Evolutionary conservation across 495 filamentous ascomycete species (phyloP), one percentile per base, ranked within the genome.

Genomic region (Penicillium taxi): DNA sequence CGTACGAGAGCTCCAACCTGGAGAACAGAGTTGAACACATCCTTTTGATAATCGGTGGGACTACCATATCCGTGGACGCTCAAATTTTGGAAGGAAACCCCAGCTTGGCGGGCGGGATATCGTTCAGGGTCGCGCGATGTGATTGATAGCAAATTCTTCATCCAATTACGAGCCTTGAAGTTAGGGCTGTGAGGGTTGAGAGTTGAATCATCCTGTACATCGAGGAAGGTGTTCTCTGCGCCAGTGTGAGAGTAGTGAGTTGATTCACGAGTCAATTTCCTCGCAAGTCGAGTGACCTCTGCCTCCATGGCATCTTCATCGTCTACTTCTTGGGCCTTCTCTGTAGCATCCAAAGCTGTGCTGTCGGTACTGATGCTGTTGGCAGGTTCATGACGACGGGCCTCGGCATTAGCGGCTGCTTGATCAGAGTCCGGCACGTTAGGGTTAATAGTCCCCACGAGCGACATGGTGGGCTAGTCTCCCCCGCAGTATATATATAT

Each of bases 1-100:
- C 66, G 67, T 18, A 68, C 52, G 6, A 76, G 34, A 5, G 68
- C 67, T 14, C 64, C 65, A 9, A 64, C 45, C 42, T 80, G 72
- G 29, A 86, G 58, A 52, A 77, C 70, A 17, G 80, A 63, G 56
- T 86, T 88, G 45, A 72, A 63, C 34, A 86, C 77, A 59, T 82
- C 78, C 64, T 88, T 89, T 55, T 91, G 85, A 51, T 84, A 90
- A 58, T 89, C 84, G 2, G 83, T 84, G 1, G 81, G 64, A 28
- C 71, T 75, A 15, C 84, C 85, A 52, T 78, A 89, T 20, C 85
- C 85, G 58, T 86, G 78, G 15, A 86, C 79, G 40, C 73, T 83
- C 39, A 91, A 63, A 47, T 85, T 75, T 47, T 70, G 74, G 48
- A 69, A 73, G 2, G 63, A 48, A 5, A 74, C 44, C 23, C 72